phyloP scores from a whole-genome alignment of 768 basidiomycete genomes.

The Dioszegia hungarica region DNA sequence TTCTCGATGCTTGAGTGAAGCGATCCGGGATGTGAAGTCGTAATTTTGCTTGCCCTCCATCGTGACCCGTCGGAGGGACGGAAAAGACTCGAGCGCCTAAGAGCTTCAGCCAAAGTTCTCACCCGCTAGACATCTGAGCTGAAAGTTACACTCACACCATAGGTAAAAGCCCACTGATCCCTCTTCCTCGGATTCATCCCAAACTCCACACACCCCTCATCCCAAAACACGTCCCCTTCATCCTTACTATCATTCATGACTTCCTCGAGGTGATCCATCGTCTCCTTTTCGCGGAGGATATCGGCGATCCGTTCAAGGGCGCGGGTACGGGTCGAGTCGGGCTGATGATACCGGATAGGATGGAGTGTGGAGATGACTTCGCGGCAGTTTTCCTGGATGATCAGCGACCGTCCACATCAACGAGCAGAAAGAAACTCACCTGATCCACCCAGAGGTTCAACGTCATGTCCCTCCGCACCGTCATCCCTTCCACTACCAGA shows the following conservation, averaged over 20 bases:
- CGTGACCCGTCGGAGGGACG: conserved; percentile 66
- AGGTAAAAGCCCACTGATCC: conserved; percentile 61
- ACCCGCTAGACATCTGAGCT: too few relatives aligned
- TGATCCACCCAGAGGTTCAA: conserved; percentile 74
- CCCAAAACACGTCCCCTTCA: conserved; percentile 15
- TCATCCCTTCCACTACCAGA: conserved; percentile 7
- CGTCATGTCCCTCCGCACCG: conserved; percentile 49
- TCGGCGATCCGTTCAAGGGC: neutral
- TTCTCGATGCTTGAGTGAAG: conserved; percentile 61
- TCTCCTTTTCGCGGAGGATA: conserved; percentile 41
- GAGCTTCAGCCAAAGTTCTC: too few relatives aligned
- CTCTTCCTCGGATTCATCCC: conserved; percentile 58
- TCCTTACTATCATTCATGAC: neutral
- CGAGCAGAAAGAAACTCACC: conserved; percentile 14
- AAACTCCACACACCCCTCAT: conserved; percentile 60
- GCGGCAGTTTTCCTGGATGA: neutral
- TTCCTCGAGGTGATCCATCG: neutral
- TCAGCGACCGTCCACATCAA: neutral
- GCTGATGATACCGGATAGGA: conserved; percentile 1
- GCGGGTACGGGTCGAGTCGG: neutral
- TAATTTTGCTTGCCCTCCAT: conserved; percentile 63
- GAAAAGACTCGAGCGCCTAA: conserved; percentile 52
- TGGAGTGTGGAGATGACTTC: neutral
- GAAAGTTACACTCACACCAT: conserved; percentile 57
- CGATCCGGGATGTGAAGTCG: conserved; percentile 74